Conservation (phyloP, 495 filamentous ascomycete genomes). For the Talaromyces liani region DNA sequence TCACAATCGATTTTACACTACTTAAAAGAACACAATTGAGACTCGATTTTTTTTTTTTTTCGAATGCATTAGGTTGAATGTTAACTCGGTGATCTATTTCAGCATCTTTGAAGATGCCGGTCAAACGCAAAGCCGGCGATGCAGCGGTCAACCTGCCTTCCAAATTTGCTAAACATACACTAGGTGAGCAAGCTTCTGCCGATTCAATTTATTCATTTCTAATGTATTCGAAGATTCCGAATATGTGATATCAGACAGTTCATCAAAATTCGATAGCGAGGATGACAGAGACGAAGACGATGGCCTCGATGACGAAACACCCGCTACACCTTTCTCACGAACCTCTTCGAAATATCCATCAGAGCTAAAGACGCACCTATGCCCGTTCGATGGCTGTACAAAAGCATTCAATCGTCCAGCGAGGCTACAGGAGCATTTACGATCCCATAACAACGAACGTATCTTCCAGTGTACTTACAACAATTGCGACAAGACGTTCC, state of each 20-base stretch:
- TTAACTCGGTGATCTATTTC: not conserved
- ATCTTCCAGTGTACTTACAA: slow-evolving; percentile 59
- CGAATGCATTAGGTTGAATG: not conserved
- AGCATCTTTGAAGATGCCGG: slow-evolving; percentile 2
- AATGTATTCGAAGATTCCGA: not conserved
- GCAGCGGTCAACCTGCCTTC: not conserved
- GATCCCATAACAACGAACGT: slow-evolving; percentile 74
- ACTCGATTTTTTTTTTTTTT: not conserved
- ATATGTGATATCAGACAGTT: not conserved
- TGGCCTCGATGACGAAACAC: slow-evolving; percentile 36
- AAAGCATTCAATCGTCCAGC: slow-evolving; percentile 85
- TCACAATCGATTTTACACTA: not conserved
- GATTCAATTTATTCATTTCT: not conserved
- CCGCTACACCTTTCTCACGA: slow-evolving; percentile 46
- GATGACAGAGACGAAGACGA: slow-evolving; percentile 11
- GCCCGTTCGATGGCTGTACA: slow-evolving; percentile 59
- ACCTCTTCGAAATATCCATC: slow-evolving; percentile 53
- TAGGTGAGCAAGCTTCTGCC: not conserved
- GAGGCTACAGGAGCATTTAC: slow-evolving; percentile 68
- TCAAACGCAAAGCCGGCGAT: slow-evolving; percentile 4
- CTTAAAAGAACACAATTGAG: not conserved
- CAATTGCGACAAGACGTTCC: slow-evolving; percentile 73
- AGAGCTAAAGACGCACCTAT: slow-evolving; percentile 64
- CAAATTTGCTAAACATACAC: not conserved
- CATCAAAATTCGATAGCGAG: slow-evolving; percentile 21